Evolutionary conservation across 768 basidiomycete genomes (phyloP).

Genomic region (Lactifluus piperatus): DNA sequence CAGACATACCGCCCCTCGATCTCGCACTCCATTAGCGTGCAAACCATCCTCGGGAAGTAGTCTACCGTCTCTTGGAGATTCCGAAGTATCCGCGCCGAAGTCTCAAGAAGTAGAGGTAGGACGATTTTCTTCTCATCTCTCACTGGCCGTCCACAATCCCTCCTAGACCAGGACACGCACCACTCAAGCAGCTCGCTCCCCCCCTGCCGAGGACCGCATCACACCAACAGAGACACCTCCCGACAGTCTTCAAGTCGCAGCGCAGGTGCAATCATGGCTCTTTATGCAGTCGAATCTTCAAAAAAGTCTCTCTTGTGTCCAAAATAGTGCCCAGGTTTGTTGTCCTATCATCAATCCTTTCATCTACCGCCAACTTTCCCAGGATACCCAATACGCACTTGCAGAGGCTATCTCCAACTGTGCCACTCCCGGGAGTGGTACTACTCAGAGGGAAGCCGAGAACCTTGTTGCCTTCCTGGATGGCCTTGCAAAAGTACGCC

Average conservation of each 20-base stretch:
- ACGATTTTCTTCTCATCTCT: background rate
- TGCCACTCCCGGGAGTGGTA: background rate
- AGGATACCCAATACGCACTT: constrained; percentile 7
- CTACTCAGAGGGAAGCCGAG: background rate
- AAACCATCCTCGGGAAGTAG: background rate
- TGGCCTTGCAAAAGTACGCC: constrained; percentile 8
- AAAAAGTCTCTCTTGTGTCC: constrained; percentile 37
- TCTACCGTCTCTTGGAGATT: background rate
- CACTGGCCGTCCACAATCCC: background rate
- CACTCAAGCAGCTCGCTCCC: background rate
- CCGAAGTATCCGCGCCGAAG: background rate
- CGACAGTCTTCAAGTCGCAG: constrained; percentile 37
- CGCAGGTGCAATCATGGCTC: constrained; percentile 50
- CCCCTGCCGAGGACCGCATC: background rate
- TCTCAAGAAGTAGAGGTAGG: background rate
- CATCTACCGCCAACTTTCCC: background rate
- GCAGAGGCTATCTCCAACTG: background rate
- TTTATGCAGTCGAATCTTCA: constrained; percentile 52
- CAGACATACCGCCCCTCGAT: background rate
- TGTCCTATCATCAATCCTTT: background rate
- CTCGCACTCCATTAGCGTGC: background rate
- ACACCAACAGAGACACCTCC: background rate
- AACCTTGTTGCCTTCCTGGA: constrained; percentile 5
- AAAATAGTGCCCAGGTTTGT: constrained; percentile 27
- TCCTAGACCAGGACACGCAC: background rate